Conservation (phyloP, 495 filamentous ascomycete species). For the Alectoria sarmentosa region DNA sequence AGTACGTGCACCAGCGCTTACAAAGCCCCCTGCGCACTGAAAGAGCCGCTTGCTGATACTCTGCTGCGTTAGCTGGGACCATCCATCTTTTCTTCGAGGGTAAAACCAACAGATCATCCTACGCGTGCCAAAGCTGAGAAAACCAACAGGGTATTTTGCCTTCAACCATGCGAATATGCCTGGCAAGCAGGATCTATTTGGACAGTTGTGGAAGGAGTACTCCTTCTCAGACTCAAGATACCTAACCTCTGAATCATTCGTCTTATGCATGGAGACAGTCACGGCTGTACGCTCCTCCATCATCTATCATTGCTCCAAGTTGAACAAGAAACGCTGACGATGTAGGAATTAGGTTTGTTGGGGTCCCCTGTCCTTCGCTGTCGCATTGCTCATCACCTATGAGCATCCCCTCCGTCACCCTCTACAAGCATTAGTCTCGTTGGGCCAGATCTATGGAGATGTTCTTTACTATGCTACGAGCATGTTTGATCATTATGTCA, state of each 20-base stretch:
- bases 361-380: constrained; percentile 72
- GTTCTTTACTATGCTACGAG: constrained; percentile 80
- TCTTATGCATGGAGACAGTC: constrained; percentile 77
- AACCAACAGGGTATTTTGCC: constrained; percentile 60
- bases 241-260: constrained; percentile 68
- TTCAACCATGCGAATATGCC: constrained; percentile 56
- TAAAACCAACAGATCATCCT: constrained; percentile 24
- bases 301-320: constrained; percentile 24
- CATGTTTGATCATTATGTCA: constrained; percentile 55
- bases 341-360: constrained; percentile 49
- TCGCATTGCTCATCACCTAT: constrained; percentile 53
- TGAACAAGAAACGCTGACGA: background rate
- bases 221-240: constrained; percentile 77
- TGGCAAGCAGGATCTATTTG: constrained; percentile 54
- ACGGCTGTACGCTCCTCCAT: constrained; percentile 56
- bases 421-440: constrained; percentile 62
- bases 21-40: too few species aligned
- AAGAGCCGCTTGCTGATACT: constrained; percentile 23
- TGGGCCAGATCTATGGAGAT: constrained; percentile 83
- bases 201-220: constrained; percentile 88
- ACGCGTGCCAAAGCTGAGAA: constrained; percentile 3
- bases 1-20: constrained; percentile 36
- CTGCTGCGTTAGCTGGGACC: constrained; percentile 46
- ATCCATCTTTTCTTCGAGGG: constrained; percentile 78
- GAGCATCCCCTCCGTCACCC: constrained; percentile 59